phyloP scores from a whole-genome alignment of 768 basidiomycete genomes.

The Tulasnella sp. region DNA sequence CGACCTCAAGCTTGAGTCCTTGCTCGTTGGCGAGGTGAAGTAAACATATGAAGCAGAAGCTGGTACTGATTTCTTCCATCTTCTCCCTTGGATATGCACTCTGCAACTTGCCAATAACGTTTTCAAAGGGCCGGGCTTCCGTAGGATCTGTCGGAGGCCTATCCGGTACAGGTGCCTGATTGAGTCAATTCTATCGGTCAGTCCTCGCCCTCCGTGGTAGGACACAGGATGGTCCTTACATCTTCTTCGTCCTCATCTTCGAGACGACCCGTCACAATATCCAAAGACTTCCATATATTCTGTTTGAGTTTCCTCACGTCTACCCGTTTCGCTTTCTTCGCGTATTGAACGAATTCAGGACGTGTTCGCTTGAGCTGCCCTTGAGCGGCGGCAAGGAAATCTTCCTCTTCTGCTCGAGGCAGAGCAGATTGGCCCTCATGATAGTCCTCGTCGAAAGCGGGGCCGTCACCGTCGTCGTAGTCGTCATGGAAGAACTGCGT shows the following conservation, averaged over 20 bases:
- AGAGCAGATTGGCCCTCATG: constrained; percentile 27
- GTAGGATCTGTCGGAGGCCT: constrained; percentile 44
- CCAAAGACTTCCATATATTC: constrained; percentile 90
- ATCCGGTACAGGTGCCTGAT: constrained; percentile 21
- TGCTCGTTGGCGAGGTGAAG: constrained; percentile 95
- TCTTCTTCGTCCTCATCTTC: constrained; percentile 33
- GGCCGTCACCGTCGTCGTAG: constrained; percentile 52
- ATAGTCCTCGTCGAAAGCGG: constrained; percentile 47
- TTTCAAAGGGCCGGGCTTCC: constrained; percentile 58
- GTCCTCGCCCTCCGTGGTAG: too few relatives aligned
- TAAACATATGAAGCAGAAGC: constrained; percentile 97
- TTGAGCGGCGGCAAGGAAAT: constrained; percentile 74
- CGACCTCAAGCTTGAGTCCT: constrained; percentile 62
- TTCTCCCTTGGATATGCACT: constrained; percentile 80
- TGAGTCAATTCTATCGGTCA: background rate
- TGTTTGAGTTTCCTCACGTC: constrained; percentile 96
- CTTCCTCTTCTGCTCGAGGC: constrained; percentile 58
- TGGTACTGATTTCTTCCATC: constrained; percentile 96
- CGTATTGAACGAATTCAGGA: constrained; percentile 85
- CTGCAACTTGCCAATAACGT: constrained; percentile 73
- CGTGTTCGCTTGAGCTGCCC: constrained; percentile 61
- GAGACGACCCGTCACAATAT: constrained; percentile 44
- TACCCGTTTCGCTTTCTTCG: constrained; percentile 89
- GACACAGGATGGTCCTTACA: constrained; percentile 23
- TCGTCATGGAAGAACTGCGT: constrained; percentile 92